These are phyloP conservation scores for Bolboschoenus planiculmis DNA, from an alignment of 176 grass and related monocot species.

Conservation along the genomic window DNA sequence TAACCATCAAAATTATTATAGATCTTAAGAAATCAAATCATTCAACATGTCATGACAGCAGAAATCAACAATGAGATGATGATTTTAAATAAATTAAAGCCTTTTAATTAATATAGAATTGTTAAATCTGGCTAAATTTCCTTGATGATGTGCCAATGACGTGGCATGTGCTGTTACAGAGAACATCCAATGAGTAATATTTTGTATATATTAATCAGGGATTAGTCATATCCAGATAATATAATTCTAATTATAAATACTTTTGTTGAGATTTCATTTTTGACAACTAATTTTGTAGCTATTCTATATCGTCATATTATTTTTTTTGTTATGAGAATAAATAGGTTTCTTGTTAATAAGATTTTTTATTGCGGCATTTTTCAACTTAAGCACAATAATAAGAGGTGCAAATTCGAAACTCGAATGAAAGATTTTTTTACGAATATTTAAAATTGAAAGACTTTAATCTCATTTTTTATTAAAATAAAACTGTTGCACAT, in stretches of 20 bases:
- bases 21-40: background rate
- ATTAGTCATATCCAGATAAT: background rate
- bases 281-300: background rate
- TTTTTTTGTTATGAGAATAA: too few relatives aligned
- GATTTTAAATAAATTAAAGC: too few relatives aligned
- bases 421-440: too few relatives aligned
- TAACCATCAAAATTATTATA: background rate
- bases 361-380: too few relatives aligned
- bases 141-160: background rate
- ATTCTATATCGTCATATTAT: too few relatives aligned
- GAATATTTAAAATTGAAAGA: too few relatives aligned
- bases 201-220: background rate
- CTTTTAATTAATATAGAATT: background rate
- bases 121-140: background rate
- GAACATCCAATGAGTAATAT: background rate
- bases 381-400: too few relatives aligned
- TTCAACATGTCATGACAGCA: background rate
- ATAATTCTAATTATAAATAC: background rate
- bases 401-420: too few relatives aligned
- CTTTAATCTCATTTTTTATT: too few relatives aligned
- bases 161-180: background rate
- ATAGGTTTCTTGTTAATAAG: background rate
- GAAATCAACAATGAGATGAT: background rate
- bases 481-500: too few relatives aligned
- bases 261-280: background rate